Evolutionary conservation across 2,329 filamentous ascomycete genomes (phyloP).

Genomic region (Pestalotiopsis sp.): DNA sequence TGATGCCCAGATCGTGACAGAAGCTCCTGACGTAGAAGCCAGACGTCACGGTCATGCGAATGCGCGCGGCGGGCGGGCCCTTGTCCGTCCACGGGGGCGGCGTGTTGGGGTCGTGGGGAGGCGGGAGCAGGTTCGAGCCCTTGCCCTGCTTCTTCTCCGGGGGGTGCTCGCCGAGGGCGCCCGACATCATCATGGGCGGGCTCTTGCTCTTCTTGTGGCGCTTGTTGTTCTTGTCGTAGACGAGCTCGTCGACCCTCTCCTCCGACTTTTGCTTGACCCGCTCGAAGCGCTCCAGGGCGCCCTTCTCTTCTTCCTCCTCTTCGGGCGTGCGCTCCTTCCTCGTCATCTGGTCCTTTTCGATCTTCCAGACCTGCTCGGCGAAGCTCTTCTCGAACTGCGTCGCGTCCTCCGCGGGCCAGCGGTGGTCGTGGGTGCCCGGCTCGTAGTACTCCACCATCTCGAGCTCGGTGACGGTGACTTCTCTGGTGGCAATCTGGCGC

Average conservation of each 20-base stretch:
- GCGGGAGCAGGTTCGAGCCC: slow-evolving; percentile 58
- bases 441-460: slow-evolving; percentile 85
- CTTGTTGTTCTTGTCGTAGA: slow-evolving; percentile 51
- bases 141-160: slow-evolving; percentile 42
- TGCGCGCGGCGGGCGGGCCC: slow-evolving; percentile 74
- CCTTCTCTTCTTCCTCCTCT: slow-evolving; percentile 57
- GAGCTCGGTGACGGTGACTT: slow-evolving; percentile 76
- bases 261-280: slow-evolving; percentile 61
- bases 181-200: slow-evolving; percentile 56
- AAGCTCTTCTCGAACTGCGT: slow-evolving; percentile 74
- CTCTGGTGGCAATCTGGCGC: slow-evolving; percentile 77
- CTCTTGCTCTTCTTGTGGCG: slow-evolving; percentile 37
- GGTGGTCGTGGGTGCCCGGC: slow-evolving; percentile 76
- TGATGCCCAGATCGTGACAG: slow-evolving; percentile 86
- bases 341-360: slow-evolving; percentile 58
- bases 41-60: slow-evolving; percentile 90
- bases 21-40: slow-evolving; percentile 97
- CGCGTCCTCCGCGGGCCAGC: slow-evolving; percentile 81
- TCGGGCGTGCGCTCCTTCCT: slow-evolving; percentile 53
- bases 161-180: slow-evolving; percentile 56
- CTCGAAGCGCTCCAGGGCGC: slow-evolving; percentile 58
- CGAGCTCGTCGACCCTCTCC: slow-evolving; percentile 58
- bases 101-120: slow-evolving; percentile 46
- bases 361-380: slow-evolving; percentile 71
- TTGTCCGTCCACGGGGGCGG: slow-evolving; percentile 61